Evolutionary conservation across 2,329 filamentous ascomycete genomes (phyloP).

Genomic region (Domatiomyces catenatus): DNA sequence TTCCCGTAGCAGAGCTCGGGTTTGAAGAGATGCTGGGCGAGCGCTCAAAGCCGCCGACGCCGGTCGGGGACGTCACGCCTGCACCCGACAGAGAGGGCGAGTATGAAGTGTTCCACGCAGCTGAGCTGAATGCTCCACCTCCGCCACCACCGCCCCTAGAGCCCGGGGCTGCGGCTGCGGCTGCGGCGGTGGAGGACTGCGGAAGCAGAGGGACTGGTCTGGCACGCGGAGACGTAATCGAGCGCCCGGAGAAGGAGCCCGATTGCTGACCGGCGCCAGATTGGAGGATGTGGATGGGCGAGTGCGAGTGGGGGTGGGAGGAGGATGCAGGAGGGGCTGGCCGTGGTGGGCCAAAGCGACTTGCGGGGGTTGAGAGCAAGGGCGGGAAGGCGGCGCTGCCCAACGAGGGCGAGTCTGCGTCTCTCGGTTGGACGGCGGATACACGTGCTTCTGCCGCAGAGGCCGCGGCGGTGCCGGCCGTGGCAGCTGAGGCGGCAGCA

Average conservation of each 20-base stretch:
- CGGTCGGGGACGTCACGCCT: conserved; percentile 36
- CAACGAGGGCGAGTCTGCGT: conserved; percentile 3
- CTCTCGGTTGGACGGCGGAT: not conserved
- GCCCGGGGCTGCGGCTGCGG: conserved; percentile 34
- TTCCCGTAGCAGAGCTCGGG: conserved; percentile 29
- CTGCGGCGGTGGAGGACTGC: conserved; percentile 39
- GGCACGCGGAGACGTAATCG: conserved; percentile 41
- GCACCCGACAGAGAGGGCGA: conserved; percentile 45
- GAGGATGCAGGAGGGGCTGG: conserved; percentile 8
- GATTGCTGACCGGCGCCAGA: conserved; percentile 38
- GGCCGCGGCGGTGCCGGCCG: not conserved
- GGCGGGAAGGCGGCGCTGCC: conserved; percentile 5
- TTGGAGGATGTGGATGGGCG: conserved; percentile 39
- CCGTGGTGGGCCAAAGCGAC: conserved; percentile 8
- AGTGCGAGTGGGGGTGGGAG: conserved; percentile 20
- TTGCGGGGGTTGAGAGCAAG: conserved; percentile 2
- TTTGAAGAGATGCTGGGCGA: conserved; percentile 12
- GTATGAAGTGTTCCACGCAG: conserved; percentile 36
- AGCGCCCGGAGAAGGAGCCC: conserved; percentile 31
- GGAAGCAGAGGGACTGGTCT: conserved; percentile 38
- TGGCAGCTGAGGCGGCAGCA: conserved; percentile 16
- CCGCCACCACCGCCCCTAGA: conserved; percentile 37
- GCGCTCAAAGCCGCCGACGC: conserved; percentile 19
- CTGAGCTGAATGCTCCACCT: conserved; percentile 39
- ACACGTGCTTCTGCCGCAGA: not conserved